Base-by-base conservation (phyloP, 1,284 basidiomycete species). In the Ceratobasidium sp. region DNA sequence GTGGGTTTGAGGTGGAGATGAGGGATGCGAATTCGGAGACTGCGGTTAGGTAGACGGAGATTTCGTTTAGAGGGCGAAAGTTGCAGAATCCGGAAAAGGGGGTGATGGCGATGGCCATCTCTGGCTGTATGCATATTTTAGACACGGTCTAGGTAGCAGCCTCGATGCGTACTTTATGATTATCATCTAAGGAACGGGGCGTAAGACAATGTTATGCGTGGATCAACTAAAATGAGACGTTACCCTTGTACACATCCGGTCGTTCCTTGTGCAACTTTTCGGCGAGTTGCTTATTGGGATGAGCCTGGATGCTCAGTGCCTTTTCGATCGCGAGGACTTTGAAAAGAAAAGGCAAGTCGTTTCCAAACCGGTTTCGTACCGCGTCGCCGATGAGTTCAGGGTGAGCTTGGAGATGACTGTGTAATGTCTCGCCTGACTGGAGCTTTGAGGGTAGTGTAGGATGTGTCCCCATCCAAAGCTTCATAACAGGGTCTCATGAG, bases 381-480 rank as follows among this genome's bases (percentile, higher is more conserved):
- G 84, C 84, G 40, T 87, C 82, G 18, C 94, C 94, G 63, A 97
- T 91, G 80, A 95, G 88, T 66, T 90, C 86, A 26, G 93, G 92
- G 83, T 95, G 88, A 1, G 87, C 85, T 28, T 89, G 87, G 80
- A 98, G 89, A 83, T 94, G 85, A 20, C 90, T 86, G 1, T 91
- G 89, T 58, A 96, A 91, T 64, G 82, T 85, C 79, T 84, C 82
- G 13, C 86, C 85, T 3, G 86, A 86, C 13, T 87, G 80, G 33
- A 95, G 86, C 64, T 87, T 90, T 1, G 96, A 97, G 0, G 97
- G 97, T 12, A 96, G 91, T 33, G 90, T 95, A 0, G 95, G 90
- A 83, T 99, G 98, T 0, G 98, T 99, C 20, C 98, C 98, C 97
- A 99, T 99, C 98, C 98, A 99, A 61, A 98, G 87, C 95, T 97